phyloP scores from a whole-genome alignment of 257 asterid genomes.

The Hygrophila difformis region DNA sequence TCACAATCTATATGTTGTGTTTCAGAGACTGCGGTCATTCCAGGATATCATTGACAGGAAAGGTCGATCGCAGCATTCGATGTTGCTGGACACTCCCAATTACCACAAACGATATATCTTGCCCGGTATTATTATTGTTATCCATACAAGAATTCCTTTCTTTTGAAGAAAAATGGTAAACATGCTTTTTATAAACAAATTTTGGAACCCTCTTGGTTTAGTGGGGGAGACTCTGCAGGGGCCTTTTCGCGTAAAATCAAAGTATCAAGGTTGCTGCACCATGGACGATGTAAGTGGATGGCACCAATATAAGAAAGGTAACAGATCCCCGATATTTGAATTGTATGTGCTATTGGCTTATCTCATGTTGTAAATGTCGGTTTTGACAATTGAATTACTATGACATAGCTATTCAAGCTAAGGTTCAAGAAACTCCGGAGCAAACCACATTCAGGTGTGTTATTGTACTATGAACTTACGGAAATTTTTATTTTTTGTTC shows the following conservation, averaged over 20 bases:
- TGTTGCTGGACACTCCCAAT: constrained; percentile 77
- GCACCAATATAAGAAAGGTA: constrained; percentile 74
- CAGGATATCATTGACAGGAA: constrained; percentile 73
- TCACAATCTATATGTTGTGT: constrained; percentile 12
- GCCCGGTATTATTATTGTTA: constrained; percentile 47
- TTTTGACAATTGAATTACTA: too few species aligned
- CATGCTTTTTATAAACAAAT: not conserved
- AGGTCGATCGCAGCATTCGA: constrained; percentile 87
- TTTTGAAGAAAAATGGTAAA: not conserved
- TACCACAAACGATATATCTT: constrained; percentile 75
- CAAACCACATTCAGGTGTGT: too few species aligned
- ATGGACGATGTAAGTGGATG: constrained; percentile 60
- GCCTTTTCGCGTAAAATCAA: constrained; percentile 38
- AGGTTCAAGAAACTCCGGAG: too few species aligned
- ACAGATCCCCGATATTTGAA: not conserved
- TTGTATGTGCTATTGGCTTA: too few species aligned
- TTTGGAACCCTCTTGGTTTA: constrained; percentile 7
- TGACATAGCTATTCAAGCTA: too few species aligned
- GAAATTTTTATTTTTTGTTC: too few species aligned
- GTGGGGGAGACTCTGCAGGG: constrained; percentile 75
- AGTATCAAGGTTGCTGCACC: constrained; percentile 48
- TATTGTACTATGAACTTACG: too few species aligned
- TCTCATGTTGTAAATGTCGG: too few species aligned
- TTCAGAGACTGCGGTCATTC: constrained; percentile 79
- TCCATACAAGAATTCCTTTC: not conserved